Base-by-base conservation (phyloP, 2,329 filamentous ascomycete genomes). In the Myriosclerotinia duriaeana region DNA sequence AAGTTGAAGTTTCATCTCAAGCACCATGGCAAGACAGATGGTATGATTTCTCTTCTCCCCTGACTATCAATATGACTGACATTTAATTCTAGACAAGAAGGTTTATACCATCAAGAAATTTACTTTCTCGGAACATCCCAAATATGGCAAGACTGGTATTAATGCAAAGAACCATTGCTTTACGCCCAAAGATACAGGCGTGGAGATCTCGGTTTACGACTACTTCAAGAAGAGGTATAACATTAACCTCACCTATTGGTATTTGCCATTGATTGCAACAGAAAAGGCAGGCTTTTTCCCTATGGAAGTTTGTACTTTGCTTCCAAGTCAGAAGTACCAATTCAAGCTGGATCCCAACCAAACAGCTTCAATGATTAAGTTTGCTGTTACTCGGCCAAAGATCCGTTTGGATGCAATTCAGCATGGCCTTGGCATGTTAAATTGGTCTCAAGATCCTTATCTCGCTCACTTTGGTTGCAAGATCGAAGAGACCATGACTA, bases 361-460 rank as follows among this genome's bases (percentile, higher is more conserved):
- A 79, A 97, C 94, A 0, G 80, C 89, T 0, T 79, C 84, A 6
- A 99, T 99, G 95, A 97, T 99, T 80, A 94, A 90, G 77, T 92
- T 94, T 73, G 93, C 94, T 0, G 94, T 97, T 5, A 92, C 90
- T 7, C 84, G 89, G 1, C 95, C 95, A 0, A 76, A 77, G 0
- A 76, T 87, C 40, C 90, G 95, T n/a, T 85, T 86, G 71, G 72
- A 76, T 0, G 86, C 90, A 26, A 93, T 98, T 71, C 79, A 87
- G 59, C 76, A 84, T 4, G 90, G 90, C 20, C 85, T 97, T 11
- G 75, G 79, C 0, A 84, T 89, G 70, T 82, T 94, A 0, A 80
- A 87, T 12, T 95, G 92, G 87, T 71, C 74, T 1, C 75, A 83
- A 0, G 95, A 99, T 71, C 85, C 83, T 0, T 88, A 90, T 59